These are phyloP conservation scores for Alternaria sp. DNA, from an alignment of 2,329 filamentous ascomycete species.

Conservation along the genomic window DNA sequence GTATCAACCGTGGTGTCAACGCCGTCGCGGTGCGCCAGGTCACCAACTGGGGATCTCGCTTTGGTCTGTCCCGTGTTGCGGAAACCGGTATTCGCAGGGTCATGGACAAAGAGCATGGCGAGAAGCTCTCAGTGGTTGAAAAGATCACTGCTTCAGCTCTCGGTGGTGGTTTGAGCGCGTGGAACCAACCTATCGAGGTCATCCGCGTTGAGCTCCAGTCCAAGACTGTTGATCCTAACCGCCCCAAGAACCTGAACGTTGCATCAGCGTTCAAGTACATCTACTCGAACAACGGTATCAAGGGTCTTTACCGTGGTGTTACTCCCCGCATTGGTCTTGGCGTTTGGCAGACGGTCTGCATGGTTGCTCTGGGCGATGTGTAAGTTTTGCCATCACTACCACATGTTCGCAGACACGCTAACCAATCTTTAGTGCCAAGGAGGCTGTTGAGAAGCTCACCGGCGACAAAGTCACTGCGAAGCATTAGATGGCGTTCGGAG, in stretches of 20 bases:
- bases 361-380: conserved; percentile 99
- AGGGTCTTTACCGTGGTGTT: conserved; percentile 95
- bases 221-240: conserved; percentile 97
- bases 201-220: conserved; percentile 99
- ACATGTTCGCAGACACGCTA: conserved; percentile 20
- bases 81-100: conserved; percentile 84
- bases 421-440: conserved; percentile 65
- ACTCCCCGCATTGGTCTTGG: conserved; percentile 92
- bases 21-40: conserved; percentile 98
- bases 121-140: conserved; percentile 81
- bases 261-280: conserved; percentile 85
- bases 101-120: conserved; percentile 79
- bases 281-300: conserved; percentile 86
- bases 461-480: conserved; percentile 71
- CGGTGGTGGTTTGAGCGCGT: conserved; percentile 93
- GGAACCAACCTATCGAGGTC: conserved; percentile 99
- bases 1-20: conserved; percentile 99
- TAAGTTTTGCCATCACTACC: conserved; percentile 62
- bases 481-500: conserved; percentile 60
- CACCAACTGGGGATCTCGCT: conserved; percentile 98
- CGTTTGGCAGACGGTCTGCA: conserved; percentile 99
- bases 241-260: conserved; percentile 98
- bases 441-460: conserved; percentile 71
- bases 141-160: conserved; percentile 88
- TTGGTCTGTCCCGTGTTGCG: conserved; percentile 90